Evolutionary conservation across 768 basidiomycete species (phyloP).

Genomic region (Cantharellus cinnabarinus): DNA sequence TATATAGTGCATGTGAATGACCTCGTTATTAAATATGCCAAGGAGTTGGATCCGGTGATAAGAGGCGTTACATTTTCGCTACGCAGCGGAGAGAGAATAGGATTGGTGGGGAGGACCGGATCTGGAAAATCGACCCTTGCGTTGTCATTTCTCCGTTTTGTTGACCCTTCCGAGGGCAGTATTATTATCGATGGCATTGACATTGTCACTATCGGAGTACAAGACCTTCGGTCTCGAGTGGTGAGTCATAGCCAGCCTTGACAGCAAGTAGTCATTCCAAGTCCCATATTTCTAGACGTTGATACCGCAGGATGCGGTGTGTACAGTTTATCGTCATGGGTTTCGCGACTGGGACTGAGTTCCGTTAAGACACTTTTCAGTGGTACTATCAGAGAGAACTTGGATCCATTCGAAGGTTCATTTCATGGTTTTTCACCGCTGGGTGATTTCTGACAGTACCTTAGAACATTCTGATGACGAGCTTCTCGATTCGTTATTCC

Average conservation of each 20-base stretch:
- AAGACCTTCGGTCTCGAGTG: slow-evolving; percentile 48
- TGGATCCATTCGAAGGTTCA: slow-evolving; percentile 18
- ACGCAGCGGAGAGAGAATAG: slow-evolving; percentile 51
- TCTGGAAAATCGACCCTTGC: slow-evolving; percentile 41
- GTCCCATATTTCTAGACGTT: slow-evolving; percentile 13
- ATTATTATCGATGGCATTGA: slow-evolving; percentile 80
- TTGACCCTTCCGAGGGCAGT: slow-evolving; percentile 53
- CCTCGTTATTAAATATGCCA: slow-evolving; percentile 33
- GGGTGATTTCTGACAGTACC: too few species aligned
- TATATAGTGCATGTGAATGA: slow-evolving; percentile 49
- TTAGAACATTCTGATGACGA: slow-evolving; percentile 61
- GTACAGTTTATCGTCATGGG: not conserved
- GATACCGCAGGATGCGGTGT: slow-evolving; percentile 20
- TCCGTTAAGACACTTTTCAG: slow-evolving; percentile 32
- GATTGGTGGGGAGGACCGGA: slow-evolving; percentile 63
- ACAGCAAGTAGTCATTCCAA: slow-evolving; percentile 7
- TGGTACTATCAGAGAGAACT: slow-evolving; percentile 35
- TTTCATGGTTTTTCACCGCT: too few species aligned
- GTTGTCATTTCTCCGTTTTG: slow-evolving; percentile 70
- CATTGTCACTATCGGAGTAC: slow-evolving; percentile 63
- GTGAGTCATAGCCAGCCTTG: slow-evolving; percentile 6
- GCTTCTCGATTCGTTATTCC: slow-evolving; percentile 57
- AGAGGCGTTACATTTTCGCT: slow-evolving; percentile 18
- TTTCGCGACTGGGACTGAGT: slow-evolving; percentile 2
- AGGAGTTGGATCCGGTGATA: slow-evolving; percentile 16